Conservation (phyloP, 805 yeast genomes). For the Lipomyces japonicus region DNA sequence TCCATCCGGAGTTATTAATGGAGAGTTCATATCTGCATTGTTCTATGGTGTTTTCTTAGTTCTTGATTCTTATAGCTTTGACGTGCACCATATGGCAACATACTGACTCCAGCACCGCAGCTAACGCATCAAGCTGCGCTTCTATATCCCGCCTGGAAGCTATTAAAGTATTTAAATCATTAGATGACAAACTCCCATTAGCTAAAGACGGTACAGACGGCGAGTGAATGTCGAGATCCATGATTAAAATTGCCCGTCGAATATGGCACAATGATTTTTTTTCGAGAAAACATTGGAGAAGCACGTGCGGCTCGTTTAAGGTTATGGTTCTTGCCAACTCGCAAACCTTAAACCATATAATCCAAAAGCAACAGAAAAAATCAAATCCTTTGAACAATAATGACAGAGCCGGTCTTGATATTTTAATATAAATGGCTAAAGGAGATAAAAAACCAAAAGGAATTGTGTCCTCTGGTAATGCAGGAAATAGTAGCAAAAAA, state of each 20-base stretch:
- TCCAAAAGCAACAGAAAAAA: too few species aligned
- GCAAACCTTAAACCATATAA: too few species aligned
- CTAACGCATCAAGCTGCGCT: slow-evolving; percentile 15
- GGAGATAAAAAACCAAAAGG: slow-evolving; percentile 22
- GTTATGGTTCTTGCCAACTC: too few species aligned
- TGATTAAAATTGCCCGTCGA: too few species aligned
- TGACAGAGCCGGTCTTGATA: too few species aligned
- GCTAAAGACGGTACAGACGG: slow-evolving; percentile 1
- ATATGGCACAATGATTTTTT: too few species aligned
- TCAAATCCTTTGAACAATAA: too few species aligned
- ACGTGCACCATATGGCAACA: background rate
- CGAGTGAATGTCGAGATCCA: slow-evolving; percentile 3
- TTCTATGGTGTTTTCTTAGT: slow-evolving; percentile 35
- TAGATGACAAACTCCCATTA: background rate
- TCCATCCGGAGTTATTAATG: slow-evolving; percentile 67
- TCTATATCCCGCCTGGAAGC: slow-evolving; percentile 13
- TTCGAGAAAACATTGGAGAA: too few species aligned
- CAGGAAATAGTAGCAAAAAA: slow-evolving; percentile 21
- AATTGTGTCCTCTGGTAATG: slow-evolving; percentile 18
- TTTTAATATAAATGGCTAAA: slow-evolving; percentile 12
- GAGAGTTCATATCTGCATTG: slow-evolving; percentile 59
- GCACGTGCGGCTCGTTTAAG: too few species aligned
- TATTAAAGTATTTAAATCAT: background rate
- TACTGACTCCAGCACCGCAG: slow-evolving; percentile 17
- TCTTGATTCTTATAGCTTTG: background rate